Percentiles rank a stretch among this genome's conserved stretches.
phyloP scores from a whole-genome alignment of 306 rosid genomes.

The Vicia villosa region DNA sequence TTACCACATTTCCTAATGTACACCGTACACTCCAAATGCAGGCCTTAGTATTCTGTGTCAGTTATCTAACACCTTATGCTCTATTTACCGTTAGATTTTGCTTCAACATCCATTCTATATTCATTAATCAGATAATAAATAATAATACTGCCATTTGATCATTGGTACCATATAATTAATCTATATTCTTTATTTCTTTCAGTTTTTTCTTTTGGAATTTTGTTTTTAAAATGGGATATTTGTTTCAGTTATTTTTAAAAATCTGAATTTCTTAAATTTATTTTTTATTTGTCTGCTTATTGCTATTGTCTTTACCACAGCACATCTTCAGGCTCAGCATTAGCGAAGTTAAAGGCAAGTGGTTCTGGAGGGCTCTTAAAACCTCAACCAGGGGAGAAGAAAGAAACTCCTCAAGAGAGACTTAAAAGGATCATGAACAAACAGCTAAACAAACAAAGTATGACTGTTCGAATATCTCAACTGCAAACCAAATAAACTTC shows the following conservation, averaged over 20 bases:
- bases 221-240: background rate
- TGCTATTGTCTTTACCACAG: constrained; percentile 48
- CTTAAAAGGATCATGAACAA: constrained; percentile 97
- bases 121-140: background rate
- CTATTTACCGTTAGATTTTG: constrained; percentile 8
- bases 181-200: background rate
- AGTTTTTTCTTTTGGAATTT: background rate
- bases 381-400: constrained; percentile 82
- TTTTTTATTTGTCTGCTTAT: background rate
- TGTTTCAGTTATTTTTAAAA: background rate
- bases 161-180: background rate
- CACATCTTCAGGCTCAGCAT: constrained; percentile 63
- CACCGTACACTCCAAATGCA: background rate
- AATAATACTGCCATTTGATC: background rate
- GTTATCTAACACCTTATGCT: background rate
- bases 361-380: constrained; percentile 73
- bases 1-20: background rate
- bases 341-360: constrained; percentile 80
- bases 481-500: constrained; percentile 20
- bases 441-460: constrained; percentile 95
- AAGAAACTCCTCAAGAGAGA: constrained; percentile 99
- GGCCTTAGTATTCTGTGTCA: constrained; percentile 2
- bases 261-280: constrained; percentile 19
- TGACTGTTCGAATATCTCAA: constrained; percentile 35
- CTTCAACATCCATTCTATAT: background rate